A percentile compares a stretch with the other conserved stretches of the same genome.
Conservation (phyloP, 306 rosid genomes). For the Fragaria nilgerrensis region DNA sequence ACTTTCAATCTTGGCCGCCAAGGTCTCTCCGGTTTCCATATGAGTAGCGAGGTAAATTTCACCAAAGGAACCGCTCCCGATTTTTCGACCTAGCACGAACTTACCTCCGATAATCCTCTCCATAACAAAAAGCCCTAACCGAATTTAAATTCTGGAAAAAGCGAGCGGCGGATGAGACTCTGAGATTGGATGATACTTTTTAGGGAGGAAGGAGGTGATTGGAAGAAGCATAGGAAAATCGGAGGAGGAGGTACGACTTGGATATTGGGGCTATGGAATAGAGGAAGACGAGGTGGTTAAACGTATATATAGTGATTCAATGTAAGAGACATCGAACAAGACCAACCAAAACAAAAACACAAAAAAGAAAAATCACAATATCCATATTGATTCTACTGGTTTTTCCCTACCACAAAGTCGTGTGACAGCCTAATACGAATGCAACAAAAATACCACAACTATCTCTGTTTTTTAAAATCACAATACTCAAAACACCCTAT, state of each 20-base stretch:
- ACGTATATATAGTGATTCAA: no score
- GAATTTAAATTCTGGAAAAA: neutral
- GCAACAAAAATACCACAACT: no score
- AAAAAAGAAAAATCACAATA: no score
- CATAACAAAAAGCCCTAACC: conserved; percentile 28
- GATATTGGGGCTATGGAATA: conserved; percentile 8
- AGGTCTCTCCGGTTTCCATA: conserved; percentile 55
- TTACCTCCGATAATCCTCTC: conserved; percentile 60
- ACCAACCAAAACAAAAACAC: no score
- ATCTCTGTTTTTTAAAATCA: no score
- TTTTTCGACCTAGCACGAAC: conserved; percentile 67
- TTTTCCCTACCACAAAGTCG: no score
- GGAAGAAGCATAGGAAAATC: neutral
- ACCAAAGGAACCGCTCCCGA: conserved; percentile 75
- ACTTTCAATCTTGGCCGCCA: conserved; percentile 70
- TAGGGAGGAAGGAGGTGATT: neutral
- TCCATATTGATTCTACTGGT: no score
- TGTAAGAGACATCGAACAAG: no score
- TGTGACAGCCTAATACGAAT: no score
- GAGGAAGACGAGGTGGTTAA: neutral
- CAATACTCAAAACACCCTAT: no score
- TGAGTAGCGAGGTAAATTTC: conserved; percentile 60
- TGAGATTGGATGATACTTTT: conserved; percentile 2
- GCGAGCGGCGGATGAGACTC: neutral
- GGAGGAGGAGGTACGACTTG: neutral